Conservation (phyloP, 1,139 yeast genomes). For the Blastobotrys persicus region DNA sequence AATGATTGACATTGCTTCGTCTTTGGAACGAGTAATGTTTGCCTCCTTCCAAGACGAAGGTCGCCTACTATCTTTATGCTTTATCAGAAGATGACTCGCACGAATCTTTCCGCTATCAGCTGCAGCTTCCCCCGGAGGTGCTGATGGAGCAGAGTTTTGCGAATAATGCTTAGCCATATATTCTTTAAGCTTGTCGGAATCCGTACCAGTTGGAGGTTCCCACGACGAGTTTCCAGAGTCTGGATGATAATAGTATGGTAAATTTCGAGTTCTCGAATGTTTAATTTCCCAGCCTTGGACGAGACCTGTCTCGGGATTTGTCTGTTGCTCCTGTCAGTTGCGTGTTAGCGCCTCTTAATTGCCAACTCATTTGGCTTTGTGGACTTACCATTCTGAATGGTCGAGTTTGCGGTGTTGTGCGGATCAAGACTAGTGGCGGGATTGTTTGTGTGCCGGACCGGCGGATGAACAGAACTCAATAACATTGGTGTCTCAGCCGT, state of each 20-base stretch:
- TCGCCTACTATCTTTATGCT: slow-evolving; percentile 78
- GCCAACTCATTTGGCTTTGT: background rate
- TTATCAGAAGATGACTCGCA: slow-evolving; percentile 72
- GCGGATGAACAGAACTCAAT: background rate
- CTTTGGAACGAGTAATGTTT: slow-evolving; percentile 71
- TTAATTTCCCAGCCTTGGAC: slow-evolving; percentile 84
- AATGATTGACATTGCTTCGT: slow-evolving; percentile 72
- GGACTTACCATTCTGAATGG: slow-evolving; percentile 3
- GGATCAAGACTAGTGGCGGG: background rate
- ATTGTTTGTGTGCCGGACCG: background rate
- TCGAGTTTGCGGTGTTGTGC: background rate
- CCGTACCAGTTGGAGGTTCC: slow-evolving; percentile 90
- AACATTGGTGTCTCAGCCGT: too few relatives aligned
- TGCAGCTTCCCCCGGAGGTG: slow-evolving; percentile 30
- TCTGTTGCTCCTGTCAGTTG: slow-evolving; percentile 8
- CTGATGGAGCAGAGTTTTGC: slow-evolving; percentile 22
- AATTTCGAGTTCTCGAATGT: slow-evolving; percentile 74
- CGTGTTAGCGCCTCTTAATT: background rate
- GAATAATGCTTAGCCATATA: slow-evolving; percentile 48
- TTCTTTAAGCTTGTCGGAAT: slow-evolving; percentile 54
- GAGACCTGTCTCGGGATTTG: slow-evolving; percentile 56
- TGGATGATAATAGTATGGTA: slow-evolving; percentile 78
- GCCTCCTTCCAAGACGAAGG: slow-evolving; percentile 91
- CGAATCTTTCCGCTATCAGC: slow-evolving; percentile 56
- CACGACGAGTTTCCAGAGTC: slow-evolving; percentile 74